Conservation (phyloP, 768 basidiomycete genomes). For the Leccinum pellstonianum region DNA sequence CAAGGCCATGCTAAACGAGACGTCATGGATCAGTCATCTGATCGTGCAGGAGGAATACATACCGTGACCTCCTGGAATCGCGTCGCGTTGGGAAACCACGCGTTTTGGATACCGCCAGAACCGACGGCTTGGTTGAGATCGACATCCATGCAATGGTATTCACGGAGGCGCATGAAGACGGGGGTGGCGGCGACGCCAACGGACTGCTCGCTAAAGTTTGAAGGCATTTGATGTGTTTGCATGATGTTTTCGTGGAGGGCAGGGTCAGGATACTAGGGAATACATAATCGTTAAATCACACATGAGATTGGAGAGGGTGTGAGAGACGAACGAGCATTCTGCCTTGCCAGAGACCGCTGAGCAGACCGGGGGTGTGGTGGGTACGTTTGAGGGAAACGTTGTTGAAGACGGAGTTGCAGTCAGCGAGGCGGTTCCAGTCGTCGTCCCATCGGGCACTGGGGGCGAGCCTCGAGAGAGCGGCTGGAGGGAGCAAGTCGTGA, state of each 20-base stretch:
- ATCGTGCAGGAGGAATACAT: conserved; percentile 11
- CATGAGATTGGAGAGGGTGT: neutral
- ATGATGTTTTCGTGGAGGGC: conserved; percentile 20
- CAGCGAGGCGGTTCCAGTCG: conserved; percentile 54
- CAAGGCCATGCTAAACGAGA: conserved; percentile 20
- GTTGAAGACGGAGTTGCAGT: conserved; percentile 43
- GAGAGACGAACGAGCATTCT: conserved; percentile 52
- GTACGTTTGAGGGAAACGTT: conserved; percentile 28
- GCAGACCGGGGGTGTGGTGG: conserved; percentile 49
- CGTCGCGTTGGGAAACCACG: conserved; percentile 37
- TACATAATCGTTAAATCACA: neutral
- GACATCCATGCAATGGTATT: conserved; percentile 48
- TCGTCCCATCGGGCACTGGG: conserved; percentile 52
- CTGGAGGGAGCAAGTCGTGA: conserved; percentile 23
- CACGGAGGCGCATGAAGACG: conserved; percentile 57
- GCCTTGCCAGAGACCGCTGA: conserved; percentile 63
- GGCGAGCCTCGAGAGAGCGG: conserved; percentile 26
- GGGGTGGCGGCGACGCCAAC: conserved; percentile 45
- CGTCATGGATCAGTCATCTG: neutral
- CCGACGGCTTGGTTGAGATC: conserved; percentile 33
- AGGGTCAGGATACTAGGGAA: conserved; percentile 23
- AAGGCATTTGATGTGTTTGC: conserved; percentile 22
- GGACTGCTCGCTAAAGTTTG: conserved; percentile 34
- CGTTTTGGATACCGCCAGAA: conserved; percentile 40
- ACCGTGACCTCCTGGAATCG: conserved; percentile 23